Percentiles rank a stretch among this genome's conserved stretches.
Conservation (phyloP, 2,329 filamentous ascomycete species). For the Talaromyces sp. region DNA sequence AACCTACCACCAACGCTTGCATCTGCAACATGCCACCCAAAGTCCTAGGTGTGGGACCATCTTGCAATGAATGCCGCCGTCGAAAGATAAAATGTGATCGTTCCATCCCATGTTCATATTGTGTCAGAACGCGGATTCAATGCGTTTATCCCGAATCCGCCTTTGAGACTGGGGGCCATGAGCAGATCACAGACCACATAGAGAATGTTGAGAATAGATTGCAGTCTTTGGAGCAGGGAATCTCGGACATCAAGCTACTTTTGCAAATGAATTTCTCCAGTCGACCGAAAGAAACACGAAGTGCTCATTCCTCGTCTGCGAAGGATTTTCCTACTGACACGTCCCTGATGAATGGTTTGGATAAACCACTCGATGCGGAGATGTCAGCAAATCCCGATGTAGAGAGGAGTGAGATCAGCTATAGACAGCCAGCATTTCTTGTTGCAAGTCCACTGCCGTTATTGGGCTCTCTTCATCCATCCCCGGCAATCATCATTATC, state of each 20-base stretch:
- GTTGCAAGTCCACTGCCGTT: not conserved
- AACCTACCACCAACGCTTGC: not conserved
- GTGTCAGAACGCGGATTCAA: not conserved
- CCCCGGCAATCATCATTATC: not conserved
- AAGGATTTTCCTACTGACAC: not conserved
- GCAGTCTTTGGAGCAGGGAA: not conserved
- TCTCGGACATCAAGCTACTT: not conserved
- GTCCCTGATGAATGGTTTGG: not conserved
- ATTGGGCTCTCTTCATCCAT: not conserved
- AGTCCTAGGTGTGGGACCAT: not conserved
- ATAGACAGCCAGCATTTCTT: not conserved
- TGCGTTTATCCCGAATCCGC: not conserved
- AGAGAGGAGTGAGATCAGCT: no score
- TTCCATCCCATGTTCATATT: conserved; percentile 1
- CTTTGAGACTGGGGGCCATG: not conserved
- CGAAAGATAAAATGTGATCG: not conserved
- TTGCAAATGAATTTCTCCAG: not conserved
- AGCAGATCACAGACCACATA: not conserved
- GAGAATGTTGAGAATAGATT: not conserved
- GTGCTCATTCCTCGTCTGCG: not conserved
- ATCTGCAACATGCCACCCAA: not conserved
- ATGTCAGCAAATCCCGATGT: not conserved
- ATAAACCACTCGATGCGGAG: not conserved
- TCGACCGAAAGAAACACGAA: not conserved
- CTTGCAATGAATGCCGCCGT: not conserved